phyloP scores from a whole-genome alignment of 306 rosid species.

The Malus domestica region DNA sequence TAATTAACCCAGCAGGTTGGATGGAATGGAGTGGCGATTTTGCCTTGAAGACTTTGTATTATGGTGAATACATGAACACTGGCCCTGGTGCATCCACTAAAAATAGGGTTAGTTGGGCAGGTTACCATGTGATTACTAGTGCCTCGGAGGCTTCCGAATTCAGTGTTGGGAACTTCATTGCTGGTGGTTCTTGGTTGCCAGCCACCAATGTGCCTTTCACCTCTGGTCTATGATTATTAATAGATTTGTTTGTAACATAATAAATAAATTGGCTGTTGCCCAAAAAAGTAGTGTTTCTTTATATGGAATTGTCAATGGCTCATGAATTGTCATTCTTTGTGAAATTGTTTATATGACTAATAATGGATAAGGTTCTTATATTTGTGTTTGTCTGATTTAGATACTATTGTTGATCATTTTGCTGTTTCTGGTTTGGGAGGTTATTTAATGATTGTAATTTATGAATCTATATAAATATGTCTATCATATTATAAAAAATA shows the following conservation, averaged over 20 bases:
- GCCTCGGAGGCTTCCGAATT: slow-evolving; percentile 58
- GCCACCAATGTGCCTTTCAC: slow-evolving; percentile 62
- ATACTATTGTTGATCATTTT: neutral
- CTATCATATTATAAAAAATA: no score
- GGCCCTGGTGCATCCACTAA: slow-evolving; percentile 63
- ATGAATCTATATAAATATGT: no score
- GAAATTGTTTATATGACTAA: neutral
- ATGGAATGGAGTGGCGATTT: slow-evolving; percentile 57
- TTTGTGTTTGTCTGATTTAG: neutral
- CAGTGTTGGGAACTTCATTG: slow-evolving; percentile 57
- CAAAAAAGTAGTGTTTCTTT: neutral
- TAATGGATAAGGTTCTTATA: neutral
- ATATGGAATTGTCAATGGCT: neutral
- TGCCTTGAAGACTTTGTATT: slow-evolving; percentile 53
- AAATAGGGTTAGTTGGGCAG: slow-evolving; percentile 52
- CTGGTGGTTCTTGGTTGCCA: slow-evolving; percentile 56
- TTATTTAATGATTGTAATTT: neutral
- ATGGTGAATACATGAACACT: slow-evolving; percentile 59
- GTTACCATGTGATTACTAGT: slow-evolving; percentile 56
- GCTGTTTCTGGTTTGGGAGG: neutral
- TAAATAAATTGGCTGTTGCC: neutral
- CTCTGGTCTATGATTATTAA: slow-evolving; percentile 26
- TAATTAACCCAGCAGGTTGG: slow-evolving; percentile 67
- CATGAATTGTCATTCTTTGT: neutral
- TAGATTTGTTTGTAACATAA: neutral